Evolutionary conservation across 805 yeast genomes (phyloP).

Genomic region (Candida cerambycidarum): DNA sequence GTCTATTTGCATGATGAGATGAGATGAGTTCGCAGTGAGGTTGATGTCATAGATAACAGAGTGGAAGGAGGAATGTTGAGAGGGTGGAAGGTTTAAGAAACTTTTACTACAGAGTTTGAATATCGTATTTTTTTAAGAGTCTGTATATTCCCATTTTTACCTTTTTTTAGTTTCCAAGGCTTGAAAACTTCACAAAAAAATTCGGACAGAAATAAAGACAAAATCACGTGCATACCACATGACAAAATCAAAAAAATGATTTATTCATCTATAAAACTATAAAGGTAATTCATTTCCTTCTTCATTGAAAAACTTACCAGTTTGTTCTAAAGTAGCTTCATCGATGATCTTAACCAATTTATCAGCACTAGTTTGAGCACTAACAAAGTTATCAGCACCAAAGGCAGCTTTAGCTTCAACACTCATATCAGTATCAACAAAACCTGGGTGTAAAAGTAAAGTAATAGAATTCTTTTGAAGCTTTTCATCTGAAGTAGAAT

Average conservation of each 20-base stretch:
- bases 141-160: too few relatives aligned
- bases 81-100: too few relatives aligned
- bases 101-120: too few relatives aligned
- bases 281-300: slow-evolving; percentile 3
- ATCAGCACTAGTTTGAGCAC: slow-evolving; percentile 9
- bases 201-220: too few relatives aligned
- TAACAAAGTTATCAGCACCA: slow-evolving; percentile 2
- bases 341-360: slow-evolving; percentile 1
- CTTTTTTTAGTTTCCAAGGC: too few relatives aligned
- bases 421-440: slow-evolving; percentile 24
- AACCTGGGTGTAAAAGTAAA: slow-evolving; percentile 37
- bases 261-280: too few relatives aligned
- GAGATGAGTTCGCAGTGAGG: not conserved
- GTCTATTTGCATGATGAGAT: slow-evolving; percentile 25
- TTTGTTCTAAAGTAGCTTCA: not conserved
- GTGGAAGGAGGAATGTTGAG: too few relatives aligned
- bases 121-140: too few relatives aligned
- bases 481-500: not conserved
- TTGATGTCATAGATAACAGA: too few relatives aligned
- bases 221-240: too few relatives aligned
- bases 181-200: too few relatives aligned
- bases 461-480: slow-evolving; percentile 1
- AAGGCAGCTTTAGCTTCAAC: not conserved
- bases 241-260: too few relatives aligned
- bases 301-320: slow-evolving; percentile 3